Evolutionary conservation across 306 rosid genomes (phyloP).

Genomic region (Trifolium dubium): DNA sequence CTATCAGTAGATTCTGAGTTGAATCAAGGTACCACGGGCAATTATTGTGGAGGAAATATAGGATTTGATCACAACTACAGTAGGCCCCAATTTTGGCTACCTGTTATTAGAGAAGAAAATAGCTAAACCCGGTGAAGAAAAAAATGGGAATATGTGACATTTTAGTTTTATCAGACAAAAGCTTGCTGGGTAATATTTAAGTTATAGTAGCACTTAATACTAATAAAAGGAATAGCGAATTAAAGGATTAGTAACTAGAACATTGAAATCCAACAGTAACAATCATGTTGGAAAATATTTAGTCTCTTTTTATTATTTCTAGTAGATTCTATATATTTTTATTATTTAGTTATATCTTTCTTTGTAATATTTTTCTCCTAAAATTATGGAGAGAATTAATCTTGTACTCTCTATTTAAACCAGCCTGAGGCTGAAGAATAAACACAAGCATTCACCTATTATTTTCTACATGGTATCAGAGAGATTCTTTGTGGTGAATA

Average conservation of each 20-base stretch:
- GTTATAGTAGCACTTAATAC: background rate
- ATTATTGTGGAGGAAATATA: background rate
- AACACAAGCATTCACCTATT: too few species aligned
- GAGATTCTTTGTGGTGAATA: background rate
- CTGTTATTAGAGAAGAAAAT: slow-evolving; percentile 16
- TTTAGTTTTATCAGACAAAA: background rate
- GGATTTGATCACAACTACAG: background rate
- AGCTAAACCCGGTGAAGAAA: slow-evolving; percentile 5
- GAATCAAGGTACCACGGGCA: background rate
- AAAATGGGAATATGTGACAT: background rate
- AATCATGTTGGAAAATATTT: too few species aligned
- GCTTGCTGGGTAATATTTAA: slow-evolving; percentile 12
- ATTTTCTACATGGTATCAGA: too few species aligned
- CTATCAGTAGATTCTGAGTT: slow-evolving; percentile 11
- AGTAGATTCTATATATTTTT: too few species aligned
- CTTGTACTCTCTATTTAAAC: too few species aligned
- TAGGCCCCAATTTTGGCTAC: background rate
- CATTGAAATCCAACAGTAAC: slow-evolving; percentile 6
- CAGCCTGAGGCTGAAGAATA: too few species aligned
- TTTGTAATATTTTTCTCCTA: too few species aligned
- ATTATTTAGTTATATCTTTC: too few species aligned
- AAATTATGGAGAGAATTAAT: too few species aligned
- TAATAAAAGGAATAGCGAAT: background rate
- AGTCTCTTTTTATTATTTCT: too few species aligned
- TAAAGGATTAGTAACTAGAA: background rate